Conservation (phyloP, 2,329 filamentous ascomycete genomes). For the Aspergillus ochraceus region DNA sequence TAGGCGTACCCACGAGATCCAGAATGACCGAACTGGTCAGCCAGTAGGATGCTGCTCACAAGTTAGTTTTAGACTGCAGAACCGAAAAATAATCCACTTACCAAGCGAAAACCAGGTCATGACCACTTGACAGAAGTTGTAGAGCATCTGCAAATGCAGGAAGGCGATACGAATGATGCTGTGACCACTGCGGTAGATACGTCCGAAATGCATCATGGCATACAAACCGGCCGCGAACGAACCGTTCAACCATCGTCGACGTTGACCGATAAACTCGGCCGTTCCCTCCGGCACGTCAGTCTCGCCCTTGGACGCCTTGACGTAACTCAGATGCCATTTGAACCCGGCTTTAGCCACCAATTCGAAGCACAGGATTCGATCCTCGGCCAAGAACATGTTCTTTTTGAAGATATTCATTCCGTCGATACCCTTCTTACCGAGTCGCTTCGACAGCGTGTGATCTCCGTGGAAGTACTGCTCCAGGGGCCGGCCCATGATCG, state of each 20-base stretch:
- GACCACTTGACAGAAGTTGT: constrained; percentile 86
- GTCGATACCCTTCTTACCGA: constrained; percentile 98
- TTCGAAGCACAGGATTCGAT: constrained; percentile 99
- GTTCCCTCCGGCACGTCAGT: constrained; percentile 98
- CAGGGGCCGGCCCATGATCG: constrained; percentile 94
- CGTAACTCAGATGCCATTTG: constrained; percentile 98
- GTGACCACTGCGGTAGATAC: constrained; percentile 98
- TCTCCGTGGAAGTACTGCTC: constrained; percentile 99
- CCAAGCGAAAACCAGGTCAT: constrained; percentile 82
- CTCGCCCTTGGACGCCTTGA: constrained; percentile 98
- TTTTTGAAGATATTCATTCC: constrained; percentile 99
- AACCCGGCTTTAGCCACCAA: constrained; percentile 96
- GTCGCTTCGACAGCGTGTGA: constrained; percentile 89
- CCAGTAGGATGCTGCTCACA: constrained; percentile 81
- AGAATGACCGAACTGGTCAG: constrained; percentile 96
- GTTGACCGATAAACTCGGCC: constrained; percentile 94
- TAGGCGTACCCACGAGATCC: constrained; percentile 83
- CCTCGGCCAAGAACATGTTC: constrained; percentile 99
- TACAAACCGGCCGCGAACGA: constrained; percentile 97
- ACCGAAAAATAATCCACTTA: constrained; percentile 23
- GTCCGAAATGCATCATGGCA: constrained; percentile 95
- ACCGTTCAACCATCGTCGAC: constrained; percentile 98
- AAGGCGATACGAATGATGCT: constrained; percentile 99
- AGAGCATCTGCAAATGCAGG: constrained; percentile 92
- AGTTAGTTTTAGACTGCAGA: constrained; percentile 27